Evolutionary conservation across 352 stramenopile genomes (phyloP), one percentile per base, ranked within the genome.

Genomic region (Pythium utonaiense): DNA sequence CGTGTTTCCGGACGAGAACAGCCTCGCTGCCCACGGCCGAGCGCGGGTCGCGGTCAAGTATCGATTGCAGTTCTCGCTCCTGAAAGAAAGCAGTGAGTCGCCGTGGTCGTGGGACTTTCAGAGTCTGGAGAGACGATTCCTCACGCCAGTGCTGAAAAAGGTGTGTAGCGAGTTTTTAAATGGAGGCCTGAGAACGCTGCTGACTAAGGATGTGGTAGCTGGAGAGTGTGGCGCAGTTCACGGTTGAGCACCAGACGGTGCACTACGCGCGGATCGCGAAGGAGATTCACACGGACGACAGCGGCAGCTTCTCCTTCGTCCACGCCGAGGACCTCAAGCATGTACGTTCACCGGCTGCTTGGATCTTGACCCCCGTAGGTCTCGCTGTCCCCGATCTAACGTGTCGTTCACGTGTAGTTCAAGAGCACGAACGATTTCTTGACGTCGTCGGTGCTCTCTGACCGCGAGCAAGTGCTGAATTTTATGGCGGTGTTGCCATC

Each of bases 391-490:
- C n/a, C n/a, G n/a, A n/a, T n/a, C n/a, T n/a, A n/a, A n/a, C n/a
- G n/a, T 27, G 45, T 13, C 27, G 54, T 60, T 2, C 34, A 10
- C 21, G 9, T 61, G 6, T 61, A 92, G 83, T 93, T 93, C 44
- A 91, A 91, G 38, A 89, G 77, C 45, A 71, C 72, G 21, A 93
- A 93, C 53, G 78, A 91, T 48, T 91, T 85, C 40, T 56, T 90
- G 12, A 76, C 75, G 9, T 71, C 78, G 3, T 84, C 80, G 0
- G 77, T 93, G 49, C 66, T 91, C 25, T 71, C 74, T 1, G 84
- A 93, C 59, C 60, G 81, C 30, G 84, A 93, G 64, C 80, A 89
- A 40, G 72, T 91, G 56, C 61, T 93, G 8, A 80, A 89, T 50
- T 91, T 93, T 31, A 89, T 91, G 76, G 84, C 77, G 13, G 80